Conservation (phyloP, 352 stramenopile species). For the Pythium dissimile region DNA sequence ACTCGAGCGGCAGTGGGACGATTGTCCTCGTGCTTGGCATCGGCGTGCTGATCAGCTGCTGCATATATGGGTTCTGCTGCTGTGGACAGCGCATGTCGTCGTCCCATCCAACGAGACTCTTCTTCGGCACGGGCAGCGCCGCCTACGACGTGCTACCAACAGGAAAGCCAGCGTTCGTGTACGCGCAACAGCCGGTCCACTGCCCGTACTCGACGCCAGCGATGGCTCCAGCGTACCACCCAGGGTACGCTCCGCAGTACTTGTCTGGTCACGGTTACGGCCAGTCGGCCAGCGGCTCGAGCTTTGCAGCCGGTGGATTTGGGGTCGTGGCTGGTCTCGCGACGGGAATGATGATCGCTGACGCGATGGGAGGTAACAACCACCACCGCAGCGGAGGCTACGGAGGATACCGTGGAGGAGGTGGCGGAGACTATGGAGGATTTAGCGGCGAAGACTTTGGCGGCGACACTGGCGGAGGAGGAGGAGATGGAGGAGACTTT, state of each 20-base stretch:
- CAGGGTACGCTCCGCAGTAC: neutral
- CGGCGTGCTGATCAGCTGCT: neutral
- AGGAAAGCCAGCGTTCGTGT: neutral
- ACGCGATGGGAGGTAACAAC: constrained; percentile 3
- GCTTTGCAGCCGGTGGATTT: neutral
- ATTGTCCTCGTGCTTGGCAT: neutral
- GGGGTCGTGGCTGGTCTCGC: constrained; percentile 4
- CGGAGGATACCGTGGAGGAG: neutral
- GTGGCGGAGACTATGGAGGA: neutral
- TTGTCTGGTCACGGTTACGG: constrained; percentile 3
- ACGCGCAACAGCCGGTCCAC: neutral
- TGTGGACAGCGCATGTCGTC: neutral
- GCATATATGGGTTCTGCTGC: neutral
- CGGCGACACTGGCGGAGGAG: neutral
- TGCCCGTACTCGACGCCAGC: neutral
- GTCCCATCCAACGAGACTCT: constrained; percentile 1
- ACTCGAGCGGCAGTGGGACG: neutral
- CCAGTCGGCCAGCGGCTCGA: neutral
- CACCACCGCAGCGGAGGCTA: neutral
- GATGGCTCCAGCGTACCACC: constrained; percentile 9
- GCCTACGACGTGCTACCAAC: neutral
- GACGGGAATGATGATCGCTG: constrained; percentile 8
- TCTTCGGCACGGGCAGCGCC: neutral
- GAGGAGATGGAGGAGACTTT: constrained; percentile 5
- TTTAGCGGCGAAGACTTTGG: neutral